Percentiles rank a stretch among this genome's conserved stretches.
phyloP scores from a whole-genome alignment of 129 eudicot genomes.

The Flaveria ramosissima region DNA sequence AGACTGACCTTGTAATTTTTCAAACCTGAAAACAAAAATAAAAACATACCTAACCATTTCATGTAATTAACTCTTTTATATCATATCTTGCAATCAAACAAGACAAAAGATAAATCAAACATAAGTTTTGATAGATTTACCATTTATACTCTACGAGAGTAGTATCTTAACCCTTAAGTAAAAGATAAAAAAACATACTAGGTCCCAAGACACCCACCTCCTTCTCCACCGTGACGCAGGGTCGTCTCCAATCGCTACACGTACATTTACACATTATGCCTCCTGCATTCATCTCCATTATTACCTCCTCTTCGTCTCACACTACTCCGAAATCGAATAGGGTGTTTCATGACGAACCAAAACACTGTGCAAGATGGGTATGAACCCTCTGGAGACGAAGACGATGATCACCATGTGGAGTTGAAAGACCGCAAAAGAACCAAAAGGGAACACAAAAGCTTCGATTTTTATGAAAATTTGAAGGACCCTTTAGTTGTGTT shows the following conservation, averaged over 20 bases:
- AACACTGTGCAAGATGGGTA: neutral
- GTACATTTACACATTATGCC: neutral
- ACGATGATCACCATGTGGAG: conserved; percentile 3
- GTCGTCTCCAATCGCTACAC: neutral
- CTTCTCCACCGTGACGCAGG: too few relatives aligned
- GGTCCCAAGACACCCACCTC: too few relatives aligned
- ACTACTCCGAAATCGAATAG: neutral
- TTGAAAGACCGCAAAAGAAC: neutral
- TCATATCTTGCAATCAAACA: too few relatives aligned
- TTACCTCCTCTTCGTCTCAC: neutral
- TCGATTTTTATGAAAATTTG: neutral
- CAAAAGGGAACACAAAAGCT: neutral
- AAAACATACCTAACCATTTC: too few relatives aligned
- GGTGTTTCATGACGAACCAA: neutral
- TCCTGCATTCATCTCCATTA: neutral
- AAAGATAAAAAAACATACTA: too few relatives aligned
- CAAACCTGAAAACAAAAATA: too few relatives aligned
- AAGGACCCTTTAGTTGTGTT: conserved; percentile 29
- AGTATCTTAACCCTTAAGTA: too few relatives aligned
- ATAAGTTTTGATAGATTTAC: too few relatives aligned
- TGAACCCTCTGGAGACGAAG: conserved; percentile 20
- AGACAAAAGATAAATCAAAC: too few relatives aligned
- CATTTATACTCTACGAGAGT: too few relatives aligned
- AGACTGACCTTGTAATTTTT: too few relatives aligned
- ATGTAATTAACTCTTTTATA: too few relatives aligned